phyloP scores from a whole-genome alignment of 2,329 filamentous ascomycete genomes.

The Plectosphaerella sp. region DNA sequence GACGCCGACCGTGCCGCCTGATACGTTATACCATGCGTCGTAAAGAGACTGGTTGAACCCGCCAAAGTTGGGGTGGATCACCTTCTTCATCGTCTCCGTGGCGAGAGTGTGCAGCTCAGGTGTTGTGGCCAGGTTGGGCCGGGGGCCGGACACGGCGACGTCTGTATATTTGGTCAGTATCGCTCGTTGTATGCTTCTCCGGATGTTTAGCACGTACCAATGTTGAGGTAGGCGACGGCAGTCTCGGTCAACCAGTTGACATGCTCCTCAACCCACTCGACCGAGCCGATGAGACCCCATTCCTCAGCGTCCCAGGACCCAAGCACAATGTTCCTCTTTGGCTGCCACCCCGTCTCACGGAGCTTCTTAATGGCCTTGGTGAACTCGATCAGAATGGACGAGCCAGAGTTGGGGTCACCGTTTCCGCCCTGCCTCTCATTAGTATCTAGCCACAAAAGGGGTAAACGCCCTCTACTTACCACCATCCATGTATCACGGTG shows the following conservation, averaged over 20 bases:
- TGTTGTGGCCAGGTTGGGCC: slow-evolving; percentile 54
- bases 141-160: slow-evolving; percentile 39
- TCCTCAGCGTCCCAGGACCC: slow-evolving; percentile 29
- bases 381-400: slow-evolving; percentile 71
- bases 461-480: neutral
- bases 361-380: slow-evolving; percentile 68
- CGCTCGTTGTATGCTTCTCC: too few species aligned
- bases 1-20: slow-evolving; percentile 36
- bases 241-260: slow-evolving; percentile 68
- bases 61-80: slow-evolving; percentile 58
- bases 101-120: slow-evolving; percentile 65
- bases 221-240: slow-evolving; percentile 74
- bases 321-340: slow-evolving; percentile 56
- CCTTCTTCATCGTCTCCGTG: slow-evolving; percentile 54
- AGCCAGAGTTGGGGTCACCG: slow-evolving; percentile 79
- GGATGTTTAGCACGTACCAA: too few species aligned
- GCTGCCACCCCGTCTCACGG: slow-evolving; percentile 68
- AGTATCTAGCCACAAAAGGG: neutral
- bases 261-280: slow-evolving; percentile 84
- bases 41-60: slow-evolving; percentile 32
- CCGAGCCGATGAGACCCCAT: slow-evolving; percentile 64
- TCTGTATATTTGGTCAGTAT: neutral
- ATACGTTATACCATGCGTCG: slow-evolving; percentile 32
- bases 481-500: slow-evolving; percentile 81
- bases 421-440: slow-evolving; percentile 54